Evolutionary conservation across 306 rosid species (phyloP), one percentile per base, ranked within the genome.

Genomic region (Nissolia schottii): DNA sequence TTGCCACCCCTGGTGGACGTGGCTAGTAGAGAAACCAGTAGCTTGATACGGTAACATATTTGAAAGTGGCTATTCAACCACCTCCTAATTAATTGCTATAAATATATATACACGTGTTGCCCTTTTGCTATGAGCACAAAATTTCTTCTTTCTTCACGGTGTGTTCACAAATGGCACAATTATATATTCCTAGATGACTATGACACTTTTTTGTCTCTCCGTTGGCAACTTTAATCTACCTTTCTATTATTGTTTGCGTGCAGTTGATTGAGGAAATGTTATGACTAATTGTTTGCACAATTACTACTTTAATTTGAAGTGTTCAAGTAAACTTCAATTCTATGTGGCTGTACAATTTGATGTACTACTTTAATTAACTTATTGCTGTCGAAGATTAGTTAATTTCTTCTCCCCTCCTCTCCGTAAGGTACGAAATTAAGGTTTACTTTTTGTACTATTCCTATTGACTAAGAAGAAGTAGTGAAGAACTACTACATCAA

Each of bases 11-110:
- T 9, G 27, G 32, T 0, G 50, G 19, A 70, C 60, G 77, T 69
- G 81, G 77, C 41, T 3, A 38, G 18, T 0, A 10, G 7, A 60
- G 14, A 38, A 10, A 18, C 57, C 66, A 40, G 40, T 50, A 38
- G 6, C 81, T 77, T 77, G 71, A 70, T 62, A 62, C n/a, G 43
- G 3, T 55, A 57, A 15, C 13, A 27, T 25, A 62, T 54, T 38
- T 76, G 81, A 77, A 20, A 70, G 64, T 37, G 81, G 13, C 77
- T 28, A 61, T 50, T 77, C 81, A 77, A 70, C 81, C 63, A 51
- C 77, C 71, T 37, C 7, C 29, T 7, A 24, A 68, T 68, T 69
- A 50, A 61, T 69, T 2, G 2, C 0, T 45, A 32, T 46, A 35
- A 3, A 10, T 51, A 1, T 45, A 32, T 46, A 35, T 7, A 10